Percentiles rank a stretch among this genome's conserved stretches.
phyloP scores from a whole-genome alignment of 768 basidiomycete genomes.

The Collybiopsis luxurians region DNA sequence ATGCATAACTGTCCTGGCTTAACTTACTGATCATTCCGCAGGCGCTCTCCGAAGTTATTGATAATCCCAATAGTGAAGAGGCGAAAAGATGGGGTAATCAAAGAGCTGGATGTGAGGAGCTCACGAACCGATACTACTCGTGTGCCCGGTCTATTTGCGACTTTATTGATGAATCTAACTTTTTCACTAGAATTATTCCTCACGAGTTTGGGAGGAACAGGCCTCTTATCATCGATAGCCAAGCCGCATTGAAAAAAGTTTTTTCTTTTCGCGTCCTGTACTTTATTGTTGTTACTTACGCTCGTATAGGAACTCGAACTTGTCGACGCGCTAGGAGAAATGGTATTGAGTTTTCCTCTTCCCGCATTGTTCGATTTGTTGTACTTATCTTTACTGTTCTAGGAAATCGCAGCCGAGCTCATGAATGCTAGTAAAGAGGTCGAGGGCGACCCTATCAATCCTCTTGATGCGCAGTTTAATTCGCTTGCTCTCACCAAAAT shows the following conservation, averaged over 20 bases:
- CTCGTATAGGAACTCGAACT: slow-evolving; percentile 51
- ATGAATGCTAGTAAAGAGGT: slow-evolving; percentile 41
- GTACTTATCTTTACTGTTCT: neutral
- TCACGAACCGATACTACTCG: slow-evolving; percentile 59
- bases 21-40: slow-evolving; percentile 16
- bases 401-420: slow-evolving; percentile 61
- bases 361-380: neutral
- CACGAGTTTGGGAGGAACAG: slow-evolving; percentile 55
- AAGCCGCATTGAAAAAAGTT: slow-evolving; percentile 40
- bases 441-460: slow-evolving; percentile 49
- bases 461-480: slow-evolving; percentile 52
- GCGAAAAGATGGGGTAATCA: slow-evolving; percentile 36
- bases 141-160: slow-evolving; percentile 19
- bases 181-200: slow-evolving; percentile 47
- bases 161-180: neutral
- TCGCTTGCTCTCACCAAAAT: slow-evolving; percentile 52
- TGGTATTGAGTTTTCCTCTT: slow-evolving; percentile 32
- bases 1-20: neutral
- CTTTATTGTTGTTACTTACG: neutral
- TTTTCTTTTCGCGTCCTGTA: neutral
- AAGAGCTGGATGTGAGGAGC: slow-evolving; percentile 38
- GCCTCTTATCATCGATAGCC: slow-evolving; percentile 41
- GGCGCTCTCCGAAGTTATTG: slow-evolving; percentile 52
- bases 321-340: slow-evolving; percentile 63
- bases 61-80: slow-evolving; percentile 37